These are phyloP conservation scores for Apiotrichum brassicae DNA, from an alignment of 1,284 basidiomycete genomes.

Conservation along the genomic window DNA sequence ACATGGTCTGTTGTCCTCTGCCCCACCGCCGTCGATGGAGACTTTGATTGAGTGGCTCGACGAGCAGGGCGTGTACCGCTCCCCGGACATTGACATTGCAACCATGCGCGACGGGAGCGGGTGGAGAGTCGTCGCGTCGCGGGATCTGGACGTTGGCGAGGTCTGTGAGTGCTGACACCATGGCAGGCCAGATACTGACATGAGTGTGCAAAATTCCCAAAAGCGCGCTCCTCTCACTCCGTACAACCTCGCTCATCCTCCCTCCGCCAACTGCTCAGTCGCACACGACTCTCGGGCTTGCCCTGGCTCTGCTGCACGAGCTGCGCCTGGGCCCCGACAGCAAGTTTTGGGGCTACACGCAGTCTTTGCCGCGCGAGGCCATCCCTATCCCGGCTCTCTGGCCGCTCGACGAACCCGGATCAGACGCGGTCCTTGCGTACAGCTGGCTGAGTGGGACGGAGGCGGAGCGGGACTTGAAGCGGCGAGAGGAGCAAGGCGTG, in stretches of 20 bases:
- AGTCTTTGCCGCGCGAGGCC: constrained; percentile 38
- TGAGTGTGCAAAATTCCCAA: constrained; percentile 46
- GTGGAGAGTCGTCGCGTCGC: constrained; percentile 15
- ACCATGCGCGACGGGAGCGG: constrained; percentile 23
- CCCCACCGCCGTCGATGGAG: constrained; percentile 17
- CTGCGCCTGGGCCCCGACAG: constrained; percentile 34
- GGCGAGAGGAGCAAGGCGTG: constrained; percentile 29
- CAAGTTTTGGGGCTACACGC: constrained; percentile 44
- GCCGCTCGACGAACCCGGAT: constrained; percentile 20
- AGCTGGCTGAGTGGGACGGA: constrained; percentile 41
- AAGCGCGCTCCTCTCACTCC: constrained; percentile 35
- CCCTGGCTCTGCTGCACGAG: constrained; percentile 46
- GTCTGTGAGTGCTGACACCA: constrained; percentile 13
- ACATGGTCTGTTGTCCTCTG: constrained; percentile 7
- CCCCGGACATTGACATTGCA: constrained; percentile 13
- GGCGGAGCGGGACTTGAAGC: constrained; percentile 31
- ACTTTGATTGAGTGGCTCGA: constrained; percentile 21
- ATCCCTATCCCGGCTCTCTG: constrained; percentile 43
- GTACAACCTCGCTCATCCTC: constrained; percentile 24
- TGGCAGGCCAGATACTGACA: background rate
- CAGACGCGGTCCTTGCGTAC: constrained; percentile 30
- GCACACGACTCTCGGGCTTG: constrained; percentile 37
- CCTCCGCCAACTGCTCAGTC: constrained; percentile 10
- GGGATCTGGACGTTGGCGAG: constrained; percentile 16
- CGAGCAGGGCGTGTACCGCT: constrained; percentile 9